Evolutionary conservation across 129 eudicot species (phyloP), one percentile per base, ranked within the genome.

Genomic region (Kitagawia praeruptora): DNA sequence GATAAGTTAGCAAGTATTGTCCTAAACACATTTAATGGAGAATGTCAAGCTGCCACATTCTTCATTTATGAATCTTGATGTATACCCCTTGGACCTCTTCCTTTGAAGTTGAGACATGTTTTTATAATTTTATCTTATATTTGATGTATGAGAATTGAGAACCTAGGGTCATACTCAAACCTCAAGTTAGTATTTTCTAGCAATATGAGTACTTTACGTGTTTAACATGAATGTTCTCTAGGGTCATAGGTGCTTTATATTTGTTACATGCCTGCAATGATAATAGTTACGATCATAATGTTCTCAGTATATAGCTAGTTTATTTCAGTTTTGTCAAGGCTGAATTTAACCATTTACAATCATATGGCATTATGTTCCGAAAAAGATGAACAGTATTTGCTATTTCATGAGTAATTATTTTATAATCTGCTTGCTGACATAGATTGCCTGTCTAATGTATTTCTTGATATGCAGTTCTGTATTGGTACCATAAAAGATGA

Each of bases 391-490:
- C 31, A 72, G 23, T 72, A 23, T 23, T 16, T 23, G 14, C 49
- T 40, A 40, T 23, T 16, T 6, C 4, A 13, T 18, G 14, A 53
- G 15, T 51, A 75, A 48, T 38, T 14, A 14, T 51, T 11, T 11
- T 75, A 3, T 48, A 46, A 5, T 27, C 16, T 18, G 9, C 27
- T 28, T 23, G 25, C 64, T 45, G 14, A 14, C 37, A 4, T 27
- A 3, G 9, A 34, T 47, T 41, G 39, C 19, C 73, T 14, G 25
- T 64, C 31, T 79, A 73, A 73, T 73, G 28, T 73, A 23, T 18
- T 73, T 19, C 73, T 34, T 46, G 18, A 38, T 80, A 71, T 85
- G 85, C 96, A 91, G 98, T 94, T 94, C 85, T 84, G 86, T 80
- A 84, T 84, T 51, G 86, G 86, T 28, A 84, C 86, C 38, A 80